phyloP scores from a whole-genome alignment of 805 yeast species.

The Lipomyces oligophaga region DNA sequence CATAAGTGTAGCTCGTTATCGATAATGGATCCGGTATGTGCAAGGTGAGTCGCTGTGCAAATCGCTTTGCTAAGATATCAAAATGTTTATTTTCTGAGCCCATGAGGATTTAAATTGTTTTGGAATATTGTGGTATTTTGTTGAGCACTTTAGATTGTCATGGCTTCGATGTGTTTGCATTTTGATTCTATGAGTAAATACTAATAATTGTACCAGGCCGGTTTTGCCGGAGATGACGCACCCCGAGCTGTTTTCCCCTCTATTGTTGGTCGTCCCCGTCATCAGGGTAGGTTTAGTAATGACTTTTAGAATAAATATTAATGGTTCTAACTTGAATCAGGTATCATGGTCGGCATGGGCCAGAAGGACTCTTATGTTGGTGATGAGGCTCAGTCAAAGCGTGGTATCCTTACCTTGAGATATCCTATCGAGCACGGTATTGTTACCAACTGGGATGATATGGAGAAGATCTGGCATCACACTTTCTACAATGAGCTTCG shows the following conservation, averaged over 20 bases:
- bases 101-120: too few species aligned
- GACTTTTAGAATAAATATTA: neutral
- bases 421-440: slow-evolving; percentile 99
- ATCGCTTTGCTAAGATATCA: neutral
- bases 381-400: slow-evolving; percentile 99
- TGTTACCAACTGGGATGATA: slow-evolving; percentile 99
- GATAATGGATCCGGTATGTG: slow-evolving; percentile 99
- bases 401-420: slow-evolving; percentile 98
- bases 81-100: too few species aligned
- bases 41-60: slow-evolving; percentile 44
- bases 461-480: slow-evolving; percentile 99
- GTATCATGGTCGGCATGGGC: slow-evolving; percentile 85
- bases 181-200: neutral
- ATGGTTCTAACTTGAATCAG: slow-evolving; percentile 1
- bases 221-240: slow-evolving; percentile 99
- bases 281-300: slow-evolving; percentile 98
- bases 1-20: slow-evolving; percentile 76
- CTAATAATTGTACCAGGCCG: slow-evolving; percentile 54
- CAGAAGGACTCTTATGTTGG: slow-evolving; percentile 99
- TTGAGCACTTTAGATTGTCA: too few species aligned
- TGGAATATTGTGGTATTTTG: too few species aligned
- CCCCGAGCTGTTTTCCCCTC: slow-evolving; percentile 99
- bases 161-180: too few species aligned
- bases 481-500: slow-evolving; percentile 99
- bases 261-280: slow-evolving; percentile 99